Percentiles rank a stretch among this genome's conserved stretches.
Evolutionary conservation across 305 asterid genomes (phyloP).

Genomic region (Caryopteris hybrid): DNA sequence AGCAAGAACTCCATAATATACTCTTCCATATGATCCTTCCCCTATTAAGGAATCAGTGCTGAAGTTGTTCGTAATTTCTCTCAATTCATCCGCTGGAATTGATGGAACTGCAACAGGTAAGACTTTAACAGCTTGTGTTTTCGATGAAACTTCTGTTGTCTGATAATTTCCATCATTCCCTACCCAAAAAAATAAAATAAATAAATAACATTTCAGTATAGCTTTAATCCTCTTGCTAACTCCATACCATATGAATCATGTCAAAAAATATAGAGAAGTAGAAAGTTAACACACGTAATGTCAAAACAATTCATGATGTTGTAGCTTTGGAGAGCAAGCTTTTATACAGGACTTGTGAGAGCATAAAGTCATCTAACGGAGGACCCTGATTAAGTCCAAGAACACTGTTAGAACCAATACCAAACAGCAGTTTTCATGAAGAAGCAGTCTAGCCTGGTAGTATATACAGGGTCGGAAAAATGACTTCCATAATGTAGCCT

Average conservation of each 20-base stretch:
- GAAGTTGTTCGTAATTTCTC: constrained; percentile 37
- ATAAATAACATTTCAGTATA: neutral
- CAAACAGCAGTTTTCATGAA: neutral
- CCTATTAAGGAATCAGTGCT: constrained; percentile 46
- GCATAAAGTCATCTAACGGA: neutral
- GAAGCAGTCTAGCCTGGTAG: neutral
- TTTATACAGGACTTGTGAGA: neutral
- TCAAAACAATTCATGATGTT: neutral
- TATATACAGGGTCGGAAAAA: neutral
- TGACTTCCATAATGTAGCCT: neutral
- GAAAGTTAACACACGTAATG: neutral
- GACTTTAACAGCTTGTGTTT: constrained; percentile 46
- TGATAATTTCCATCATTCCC: constrained; percentile 52
- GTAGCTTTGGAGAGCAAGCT: neutral
- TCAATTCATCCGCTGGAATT: constrained; percentile 36
- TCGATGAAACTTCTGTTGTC: constrained; percentile 44
- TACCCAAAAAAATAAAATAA: constrained; percentile 19
- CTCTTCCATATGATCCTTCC: constrained; percentile 54
- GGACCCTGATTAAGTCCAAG: neutral
- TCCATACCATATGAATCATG: neutral
- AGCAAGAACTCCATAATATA: constrained; percentile 37
- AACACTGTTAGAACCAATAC: neutral
- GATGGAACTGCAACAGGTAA: constrained; percentile 48
- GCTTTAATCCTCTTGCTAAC: neutral
- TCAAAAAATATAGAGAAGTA: neutral